A percentile compares a stretch with the other conserved stretches of the same genome.
These are phyloP conservation scores for Rutstroemia sp. DNA, from an alignment of 2,329 filamentous ascomycete genomes.

Conservation along the genomic window DNA sequence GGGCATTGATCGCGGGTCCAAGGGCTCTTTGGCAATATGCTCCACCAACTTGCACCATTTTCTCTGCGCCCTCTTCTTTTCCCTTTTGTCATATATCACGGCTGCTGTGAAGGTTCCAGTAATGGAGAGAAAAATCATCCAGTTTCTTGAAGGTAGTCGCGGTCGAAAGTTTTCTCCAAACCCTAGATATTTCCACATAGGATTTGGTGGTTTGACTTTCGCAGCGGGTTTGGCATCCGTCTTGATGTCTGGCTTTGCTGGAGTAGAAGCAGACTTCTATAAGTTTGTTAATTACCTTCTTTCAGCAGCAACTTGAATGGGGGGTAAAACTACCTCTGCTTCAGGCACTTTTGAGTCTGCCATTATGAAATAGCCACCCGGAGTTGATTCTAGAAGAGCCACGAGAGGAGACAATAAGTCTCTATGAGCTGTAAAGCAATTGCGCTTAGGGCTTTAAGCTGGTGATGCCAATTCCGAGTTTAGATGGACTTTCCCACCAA, in stretches of 20 bases:
- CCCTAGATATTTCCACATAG: constrained; percentile 71
- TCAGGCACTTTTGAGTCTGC: constrained; percentile 13
- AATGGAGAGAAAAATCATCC: constrained; percentile 88
- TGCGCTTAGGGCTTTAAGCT: not conserved
- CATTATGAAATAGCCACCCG: not conserved
- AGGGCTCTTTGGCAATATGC: constrained; percentile 69
- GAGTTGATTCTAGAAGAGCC: not conserved
- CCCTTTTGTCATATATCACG: constrained; percentile 84
- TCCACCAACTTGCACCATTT: constrained; percentile 84
- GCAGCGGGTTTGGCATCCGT: constrained; percentile 33
- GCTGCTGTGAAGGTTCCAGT: constrained; percentile 71
- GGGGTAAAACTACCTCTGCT: constrained; percentile 11
- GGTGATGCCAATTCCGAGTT: not conserved
- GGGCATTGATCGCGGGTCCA: constrained; percentile 65
- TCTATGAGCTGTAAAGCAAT: not conserved
- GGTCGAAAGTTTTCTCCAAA: constrained; percentile 69
- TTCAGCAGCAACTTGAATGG: not conserved
- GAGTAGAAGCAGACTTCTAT: constrained; percentile 28
- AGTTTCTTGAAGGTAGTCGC: constrained; percentile 89
- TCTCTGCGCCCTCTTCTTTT: constrained; percentile 77
- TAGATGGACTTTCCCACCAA: not conserved
- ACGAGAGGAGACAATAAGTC: not conserved
- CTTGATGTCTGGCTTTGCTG: constrained; percentile 29
- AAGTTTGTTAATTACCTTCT: constrained; percentile 4
- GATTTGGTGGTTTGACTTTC: constrained; percentile 50